Percentiles rank a stretch among this genome's conserved stretches.
Evolutionary conservation across 164 flowering plant species (phyloP).

Genomic region (Aristolochia contorta): DNA sequence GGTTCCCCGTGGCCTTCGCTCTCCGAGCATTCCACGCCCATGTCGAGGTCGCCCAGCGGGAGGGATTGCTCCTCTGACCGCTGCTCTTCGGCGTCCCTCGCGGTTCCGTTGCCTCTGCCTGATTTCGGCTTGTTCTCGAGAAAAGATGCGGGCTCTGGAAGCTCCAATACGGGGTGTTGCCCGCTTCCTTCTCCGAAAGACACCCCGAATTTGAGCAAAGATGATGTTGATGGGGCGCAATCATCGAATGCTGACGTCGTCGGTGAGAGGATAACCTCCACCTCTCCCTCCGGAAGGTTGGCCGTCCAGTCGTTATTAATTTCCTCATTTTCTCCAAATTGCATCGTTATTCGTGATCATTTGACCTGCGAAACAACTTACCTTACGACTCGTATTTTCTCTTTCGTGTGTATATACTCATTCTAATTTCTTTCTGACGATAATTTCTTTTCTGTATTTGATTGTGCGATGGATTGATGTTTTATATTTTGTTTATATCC

Average conservation of each 20-base stretch:
- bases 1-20: background rate
- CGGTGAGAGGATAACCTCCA: background rate
- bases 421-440: background rate
- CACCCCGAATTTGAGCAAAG: slow-evolving; percentile 4
- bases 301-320: background rate
- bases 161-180: background rate
- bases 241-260: slow-evolving; percentile 8
- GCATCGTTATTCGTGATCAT: background rate
- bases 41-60: slow-evolving; percentile 1
- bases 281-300: slow-evolving; percentile 5
- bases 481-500: background rate
- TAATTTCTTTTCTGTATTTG: background rate
- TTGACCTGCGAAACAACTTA: no score
- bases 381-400: background rate
- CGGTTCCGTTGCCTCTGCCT: slow-evolving; percentile 23
- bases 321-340: background rate
- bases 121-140: background rate
- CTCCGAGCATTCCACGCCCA: background rate
- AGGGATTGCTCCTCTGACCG: background rate
- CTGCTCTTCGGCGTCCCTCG: slow-evolving; percentile 2
- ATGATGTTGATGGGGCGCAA: slow-evolving; percentile 4
- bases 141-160: slow-evolving; percentile 1
- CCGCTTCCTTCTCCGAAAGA: slow-evolving; percentile 29
- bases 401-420: background rate
- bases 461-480: background rate